Conservation (phyloP, 2,329 filamentous ascomycete species). For the Xylariales sp. region DNA sequence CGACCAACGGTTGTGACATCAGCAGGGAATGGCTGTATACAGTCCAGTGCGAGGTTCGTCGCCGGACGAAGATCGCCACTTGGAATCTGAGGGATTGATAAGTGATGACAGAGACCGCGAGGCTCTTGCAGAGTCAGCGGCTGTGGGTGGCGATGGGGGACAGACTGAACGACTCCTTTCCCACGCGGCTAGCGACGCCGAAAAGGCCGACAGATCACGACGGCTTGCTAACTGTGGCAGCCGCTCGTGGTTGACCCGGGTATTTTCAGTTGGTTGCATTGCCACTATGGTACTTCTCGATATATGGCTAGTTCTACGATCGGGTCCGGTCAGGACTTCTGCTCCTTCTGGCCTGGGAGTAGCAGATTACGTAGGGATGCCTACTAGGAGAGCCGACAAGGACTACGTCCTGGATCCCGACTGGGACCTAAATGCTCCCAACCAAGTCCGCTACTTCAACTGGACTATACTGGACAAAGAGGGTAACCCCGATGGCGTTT, state of each 20-base stretch:
- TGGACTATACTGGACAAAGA: constrained; percentile 57
- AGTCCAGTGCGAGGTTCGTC: constrained; percentile 1
- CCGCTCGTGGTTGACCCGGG: constrained; percentile 12
- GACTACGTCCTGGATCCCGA: constrained; percentile 53
- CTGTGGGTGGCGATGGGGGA: constrained; percentile 6
- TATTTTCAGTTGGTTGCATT: constrained; percentile 9
- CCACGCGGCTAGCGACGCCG: constrained; percentile 6
- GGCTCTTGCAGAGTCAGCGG: not conserved
- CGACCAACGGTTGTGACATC: too few species aligned
- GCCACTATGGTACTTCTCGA: constrained; percentile 9
- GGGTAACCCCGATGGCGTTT: constrained; percentile 57
- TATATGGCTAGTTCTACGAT: constrained; percentile 5
- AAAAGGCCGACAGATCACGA: constrained; percentile 2
- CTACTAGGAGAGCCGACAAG: constrained; percentile 14
- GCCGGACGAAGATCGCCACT: not conserved
- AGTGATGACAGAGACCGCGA: not conserved
- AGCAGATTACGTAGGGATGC: constrained; percentile 1
- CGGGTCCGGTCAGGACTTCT: not conserved
- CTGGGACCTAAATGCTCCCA: constrained; percentile 50
- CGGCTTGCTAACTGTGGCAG: not conserved
- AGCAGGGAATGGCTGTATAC: too few species aligned
- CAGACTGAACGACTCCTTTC: constrained; percentile 11
- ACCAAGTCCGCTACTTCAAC: constrained; percentile 50
- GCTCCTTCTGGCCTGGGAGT: not conserved
- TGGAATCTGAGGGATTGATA: constrained; percentile 5